Percentiles rank a stretch among this genome's conserved stretches.
Conservation (phyloP, 192 early-diverging fungal genomes). For the Dissophora ornata region DNA sequence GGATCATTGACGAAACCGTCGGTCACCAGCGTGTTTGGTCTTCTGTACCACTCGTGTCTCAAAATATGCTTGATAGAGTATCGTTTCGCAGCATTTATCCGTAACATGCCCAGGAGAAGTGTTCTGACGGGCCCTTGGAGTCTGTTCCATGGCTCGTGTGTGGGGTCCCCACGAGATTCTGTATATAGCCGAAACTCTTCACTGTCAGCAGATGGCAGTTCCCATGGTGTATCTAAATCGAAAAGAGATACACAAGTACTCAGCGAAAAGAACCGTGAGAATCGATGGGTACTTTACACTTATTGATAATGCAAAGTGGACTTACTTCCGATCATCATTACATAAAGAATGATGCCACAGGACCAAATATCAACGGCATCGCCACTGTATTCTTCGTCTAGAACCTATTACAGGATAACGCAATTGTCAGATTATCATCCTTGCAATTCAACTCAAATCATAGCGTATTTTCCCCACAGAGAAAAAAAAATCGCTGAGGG, state of each 20-base stretch:
- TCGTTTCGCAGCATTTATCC: constrained; percentile 56
- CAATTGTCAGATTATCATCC: neutral
- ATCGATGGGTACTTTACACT: too few species aligned
- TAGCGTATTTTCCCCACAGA: neutral
- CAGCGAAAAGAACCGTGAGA: neutral
- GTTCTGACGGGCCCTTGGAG: constrained; percentile 56
- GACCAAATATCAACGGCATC: constrained; percentile 77
- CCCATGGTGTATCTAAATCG: constrained; percentile 74
- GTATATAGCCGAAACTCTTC: constrained; percentile 67
- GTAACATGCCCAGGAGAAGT: constrained; percentile 62
- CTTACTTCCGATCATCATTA: constrained; percentile 75
- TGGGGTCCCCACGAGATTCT: constrained; percentile 40
- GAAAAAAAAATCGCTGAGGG: too few species aligned
- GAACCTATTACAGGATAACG: constrained; percentile 55
- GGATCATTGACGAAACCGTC: constrained; percentile 70
- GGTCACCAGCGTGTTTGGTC: constrained; percentile 64
- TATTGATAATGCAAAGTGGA: too few species aligned
- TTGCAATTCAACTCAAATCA: neutral
- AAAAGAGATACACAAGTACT: too few species aligned
- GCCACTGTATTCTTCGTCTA: constrained; percentile 67
- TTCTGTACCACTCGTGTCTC: constrained; percentile 63
- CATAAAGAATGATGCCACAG: constrained; percentile 76
- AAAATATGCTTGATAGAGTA: constrained; percentile 58
- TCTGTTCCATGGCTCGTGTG: constrained; percentile 64
- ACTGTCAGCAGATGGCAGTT: constrained; percentile 68